Base-by-base conservation (phyloP, 306 rosid genomes). In the Vigna trinervia region DNA sequence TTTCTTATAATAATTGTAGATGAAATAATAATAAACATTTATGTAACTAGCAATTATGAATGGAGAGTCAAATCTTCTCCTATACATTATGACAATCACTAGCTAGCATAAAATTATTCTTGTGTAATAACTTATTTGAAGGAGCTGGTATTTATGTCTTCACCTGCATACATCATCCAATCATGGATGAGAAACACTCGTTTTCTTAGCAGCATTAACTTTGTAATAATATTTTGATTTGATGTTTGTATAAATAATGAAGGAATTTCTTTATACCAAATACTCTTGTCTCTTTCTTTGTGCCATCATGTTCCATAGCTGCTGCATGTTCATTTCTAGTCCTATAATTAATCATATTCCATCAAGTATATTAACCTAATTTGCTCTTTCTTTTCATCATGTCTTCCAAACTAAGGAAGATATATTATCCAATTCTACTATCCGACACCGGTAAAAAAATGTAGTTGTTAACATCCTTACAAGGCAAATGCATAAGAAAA, bases 111-210 rank as follows among this genome's bases (percentile, higher is more conserved):
- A 30, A 5, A 20, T 38, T 12, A 22, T 34, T 32, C 34, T 1
- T 26, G 14, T 8, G 11, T 38, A 12, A 12, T 28, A 65, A 1
- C 2, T 47, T 26, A 66, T 12, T 57, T 6, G 17, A 36, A 71
- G 79, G 26, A 58, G 65, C 46, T 65, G 74, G 43, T 52, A 66
- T 57, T n/a, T 74, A 52, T 51, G 39, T 43, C 77, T 50, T 51
- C 69, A 74, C 20, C 12, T 60, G 74, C 78, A 78, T 22, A 32
- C 83, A 58, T 66, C 72, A 82, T 41, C 50, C n/a, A 54, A 64
- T 56, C 58, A 77, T 12, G 59, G 7, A 65, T 10, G 34, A 76
- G 38, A 51, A 76, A 43, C 43, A 38, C 22, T 22, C 28, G 58
- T 65, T 57, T 82, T 39, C 69, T 53, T 30, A 69, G 8, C 78